Conservation (phyloP, 2,329 filamentous ascomycete genomes). For the Talaromyces atroroseus region DNA sequence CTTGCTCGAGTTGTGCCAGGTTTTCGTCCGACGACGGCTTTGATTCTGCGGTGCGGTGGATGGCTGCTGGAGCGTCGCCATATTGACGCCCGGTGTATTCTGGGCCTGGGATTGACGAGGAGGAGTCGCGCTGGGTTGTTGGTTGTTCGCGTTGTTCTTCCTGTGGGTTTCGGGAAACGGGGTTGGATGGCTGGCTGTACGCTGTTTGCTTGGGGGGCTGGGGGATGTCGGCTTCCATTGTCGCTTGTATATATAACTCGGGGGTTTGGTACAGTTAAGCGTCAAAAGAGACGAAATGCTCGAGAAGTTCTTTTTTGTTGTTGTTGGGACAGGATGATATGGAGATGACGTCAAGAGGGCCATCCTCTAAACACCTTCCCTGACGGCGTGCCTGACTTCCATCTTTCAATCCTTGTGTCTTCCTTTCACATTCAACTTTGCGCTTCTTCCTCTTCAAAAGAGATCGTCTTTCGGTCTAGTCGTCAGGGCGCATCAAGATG, state of each 20-base stretch:
- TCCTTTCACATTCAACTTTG: background rate
- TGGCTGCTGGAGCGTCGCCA: slow-evolving; percentile 21
- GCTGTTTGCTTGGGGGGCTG: slow-evolving; percentile 32
- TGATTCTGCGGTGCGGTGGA: slow-evolving; percentile 24
- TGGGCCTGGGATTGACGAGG: background rate
- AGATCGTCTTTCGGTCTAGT: background rate
- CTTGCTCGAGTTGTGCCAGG: slow-evolving; percentile 17
- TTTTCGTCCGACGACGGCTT: slow-evolving; percentile 24
- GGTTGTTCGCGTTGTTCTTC: slow-evolving; percentile 13
- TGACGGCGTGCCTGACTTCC: background rate
- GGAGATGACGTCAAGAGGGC: slow-evolving; percentile 9
- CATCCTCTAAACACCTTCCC: background rate
- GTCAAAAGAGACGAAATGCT: background rate
- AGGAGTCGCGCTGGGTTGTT: background rate
- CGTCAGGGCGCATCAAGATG: background rate
- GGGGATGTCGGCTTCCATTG: slow-evolving; percentile 17
- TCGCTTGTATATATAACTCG: background rate
- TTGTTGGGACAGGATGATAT: background rate
- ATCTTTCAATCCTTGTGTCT: background rate
- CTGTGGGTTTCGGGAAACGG: slow-evolving; percentile 25
- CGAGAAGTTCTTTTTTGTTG: background rate
- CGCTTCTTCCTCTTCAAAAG: background rate
- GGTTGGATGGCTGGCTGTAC: slow-evolving; percentile 29
- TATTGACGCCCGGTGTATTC: slow-evolving; percentile 13
- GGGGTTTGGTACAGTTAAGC: background rate